phyloP scores from a whole-genome alignment of 2,329 filamentous ascomycete species.

The Colletotrichum destructivum region DNA sequence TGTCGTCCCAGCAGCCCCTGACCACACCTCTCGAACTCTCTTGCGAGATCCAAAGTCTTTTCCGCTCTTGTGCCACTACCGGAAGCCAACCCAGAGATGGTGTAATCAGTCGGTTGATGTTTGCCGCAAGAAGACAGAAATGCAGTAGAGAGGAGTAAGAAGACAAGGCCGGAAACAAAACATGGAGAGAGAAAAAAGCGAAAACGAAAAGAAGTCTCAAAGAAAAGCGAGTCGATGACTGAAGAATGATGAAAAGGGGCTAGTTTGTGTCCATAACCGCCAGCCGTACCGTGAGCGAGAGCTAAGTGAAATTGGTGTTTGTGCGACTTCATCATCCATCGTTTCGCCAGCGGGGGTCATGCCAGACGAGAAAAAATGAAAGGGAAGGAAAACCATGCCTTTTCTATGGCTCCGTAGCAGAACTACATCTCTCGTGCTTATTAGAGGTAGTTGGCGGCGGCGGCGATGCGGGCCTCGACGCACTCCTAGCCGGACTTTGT shows the following conservation, averaged over 20 bases:
- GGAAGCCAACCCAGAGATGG: not conserved
- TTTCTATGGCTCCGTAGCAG: not conserved
- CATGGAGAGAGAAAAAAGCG: not conserved
- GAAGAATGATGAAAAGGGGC: not conserved
- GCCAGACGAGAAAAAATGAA: too few species aligned
- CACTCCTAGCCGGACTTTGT: slow-evolving; percentile 10
- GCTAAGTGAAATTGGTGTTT: not conserved
- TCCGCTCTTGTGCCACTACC: not conserved
- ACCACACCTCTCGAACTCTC: not conserved
- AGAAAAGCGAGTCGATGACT: not conserved
- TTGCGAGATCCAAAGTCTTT: not conserved
- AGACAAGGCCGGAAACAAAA: not conserved
- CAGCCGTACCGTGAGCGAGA: not conserved
- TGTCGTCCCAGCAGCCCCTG: not conserved
- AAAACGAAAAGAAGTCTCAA: not conserved
- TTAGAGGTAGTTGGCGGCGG: slow-evolving; percentile 10
- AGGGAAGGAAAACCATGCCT: too few species aligned
- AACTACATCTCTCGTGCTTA: not conserved
- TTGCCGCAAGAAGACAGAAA: not conserved
- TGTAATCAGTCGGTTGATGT: not conserved
- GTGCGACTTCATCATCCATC: not conserved
- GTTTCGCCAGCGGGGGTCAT: not conserved
- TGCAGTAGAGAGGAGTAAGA: not conserved
- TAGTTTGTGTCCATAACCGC: slow-evolving; percentile 10
- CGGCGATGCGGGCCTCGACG: slow-evolving; percentile 14